Evolutionary conservation across 768 basidiomycete genomes (phyloP), one percentile per base, ranked within the genome.

Genomic region (Kwoniella sp.): DNA sequence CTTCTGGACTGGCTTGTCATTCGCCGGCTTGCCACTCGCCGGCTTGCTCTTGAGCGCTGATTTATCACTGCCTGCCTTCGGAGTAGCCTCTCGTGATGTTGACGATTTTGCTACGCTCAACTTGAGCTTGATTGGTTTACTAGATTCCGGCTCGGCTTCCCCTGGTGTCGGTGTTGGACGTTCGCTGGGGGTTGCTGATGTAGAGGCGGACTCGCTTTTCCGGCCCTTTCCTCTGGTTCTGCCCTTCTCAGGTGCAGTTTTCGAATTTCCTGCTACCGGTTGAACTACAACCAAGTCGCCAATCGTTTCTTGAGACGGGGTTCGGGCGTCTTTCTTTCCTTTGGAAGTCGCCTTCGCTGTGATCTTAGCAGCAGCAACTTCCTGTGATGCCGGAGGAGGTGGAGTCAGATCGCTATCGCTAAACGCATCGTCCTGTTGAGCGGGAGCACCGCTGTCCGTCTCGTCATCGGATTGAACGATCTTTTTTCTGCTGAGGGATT

Each of bases 321-420:
- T 22, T 38, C 12, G 9, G 4, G 19, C 37, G 15, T 3, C 19
- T 22, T 38, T 14, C 3, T 9, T 20, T 7, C 5, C 19, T 22
- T 38, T 38, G 5, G 3, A 17, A 5, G 5, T 19, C 37, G 5
- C 23, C 37, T 19, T 14, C 5, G 5, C 15, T 36, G 5, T n/a
- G 6, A 19, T 14, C 34, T 6, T 5, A 7, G 15, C 34, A 5
- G 19, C 37, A 22, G 3, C 19, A 7, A 22, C 19, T 22, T 38
- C 37, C 23, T 38, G 37, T 20, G 19, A 38, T 7, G 37, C 15
- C 4, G 31, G n/a, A 10, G 48, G 48, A 10, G 48, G 48, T 31
- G 48, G 48, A 6, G 48, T 50, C 17, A 50, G 29, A 14, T 29
- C 39, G 7, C 28, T 20, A 33, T 50, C 48, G 39, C 39, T 50